Base-by-base conservation (phyloP, 768 basidiomycete genomes). In the Psilocybe sp. region DNA sequence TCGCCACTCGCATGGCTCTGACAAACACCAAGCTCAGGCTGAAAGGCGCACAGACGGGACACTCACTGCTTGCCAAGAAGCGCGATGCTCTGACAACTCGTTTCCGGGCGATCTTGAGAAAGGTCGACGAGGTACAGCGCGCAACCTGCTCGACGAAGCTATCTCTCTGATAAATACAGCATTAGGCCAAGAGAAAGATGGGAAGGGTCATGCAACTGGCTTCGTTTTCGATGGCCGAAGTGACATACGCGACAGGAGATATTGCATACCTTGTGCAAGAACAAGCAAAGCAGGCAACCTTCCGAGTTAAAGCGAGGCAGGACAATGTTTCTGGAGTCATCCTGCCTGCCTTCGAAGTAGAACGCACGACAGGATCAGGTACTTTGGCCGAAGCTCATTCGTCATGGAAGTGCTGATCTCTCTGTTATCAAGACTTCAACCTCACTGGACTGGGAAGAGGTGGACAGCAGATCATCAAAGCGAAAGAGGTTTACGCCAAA, bases 261-360 rank as follows among this genome's bases (percentile, higher is more conserved):
- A 98, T 99, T 63, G 84, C 92, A 40, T 99, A 98, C 70, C 89
- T 97, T 55, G 93, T 99, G 5, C 97, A 98, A 67, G 96, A 98
- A 67, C 89, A 92, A 57, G 95, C 92, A 23, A 89, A 90, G 63
- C 76, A 83, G 31, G 97, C 96, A 0, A 82, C 89, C 0, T 98
- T 98, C 77, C 85, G 84, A 59, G 94, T 99, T 37, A 89, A 88
- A 69, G 87, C 95, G 12, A 92, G 85, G 68, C 94, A 97, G 67
- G 97, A 99, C 75, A 99, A 99, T 60, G 97, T 99, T 0, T 94
- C 92, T 31, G 97, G 97, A 55, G 96, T 98, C 33, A 84, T 98
- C 15, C 73, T 99, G 15, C 97, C 97, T 41, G 87, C 93, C 0
- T 99, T 99, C 59, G 96, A 98, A 58, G 87, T 88, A 12, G 92